Evolutionary conservation across 495 filamentous ascomycete genomes (phyloP).

Genomic region (Aspergillus leporis): DNA sequence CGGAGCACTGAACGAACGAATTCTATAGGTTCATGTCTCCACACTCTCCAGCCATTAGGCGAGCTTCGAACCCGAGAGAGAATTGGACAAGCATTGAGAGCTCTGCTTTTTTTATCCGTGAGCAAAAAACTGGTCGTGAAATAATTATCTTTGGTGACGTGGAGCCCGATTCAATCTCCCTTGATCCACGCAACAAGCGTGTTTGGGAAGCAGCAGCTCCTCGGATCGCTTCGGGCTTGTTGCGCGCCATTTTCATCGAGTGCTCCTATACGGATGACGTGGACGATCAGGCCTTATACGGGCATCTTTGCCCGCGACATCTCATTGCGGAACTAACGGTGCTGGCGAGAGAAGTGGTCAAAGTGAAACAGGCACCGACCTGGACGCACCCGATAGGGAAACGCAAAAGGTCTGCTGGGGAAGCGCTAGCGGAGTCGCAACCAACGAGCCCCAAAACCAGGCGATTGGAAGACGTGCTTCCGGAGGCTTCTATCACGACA

Average conservation of each 20-base stretch:
- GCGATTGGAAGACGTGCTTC: constrained; percentile 30
- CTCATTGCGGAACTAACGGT: constrained; percentile 72
- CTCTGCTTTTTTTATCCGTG: constrained; percentile 87
- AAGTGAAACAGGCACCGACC: constrained; percentile 19
- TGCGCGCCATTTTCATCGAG: constrained; percentile 88
- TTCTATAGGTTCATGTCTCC: not conserved
- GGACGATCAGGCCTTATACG: constrained; percentile 74
- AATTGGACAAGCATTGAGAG: constrained; percentile 59
- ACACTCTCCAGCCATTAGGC: not conserved
- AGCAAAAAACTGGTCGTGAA: constrained; percentile 65
- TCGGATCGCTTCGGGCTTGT: constrained; percentile 66
- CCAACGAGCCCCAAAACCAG: constrained; percentile 5
- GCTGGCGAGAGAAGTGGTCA: constrained; percentile 65
- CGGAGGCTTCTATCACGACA: constrained; percentile 8
- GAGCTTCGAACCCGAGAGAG: not conserved
- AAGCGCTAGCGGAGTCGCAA: constrained; percentile 2
- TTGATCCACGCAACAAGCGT: constrained; percentile 71
- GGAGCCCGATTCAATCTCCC: constrained; percentile 83
- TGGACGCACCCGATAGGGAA: constrained; percentile 18
- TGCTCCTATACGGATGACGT: constrained; percentile 84
- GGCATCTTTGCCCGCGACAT: constrained; percentile 82
- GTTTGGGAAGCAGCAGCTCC: constrained; percentile 87
- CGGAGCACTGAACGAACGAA: not conserved
- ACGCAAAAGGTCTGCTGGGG: constrained; percentile 30
- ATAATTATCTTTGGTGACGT: constrained; percentile 94